These are phyloP conservation scores for Balakata baccata DNA, from an alignment of 345 rosid species.

Conservation along the genomic window DNA sequence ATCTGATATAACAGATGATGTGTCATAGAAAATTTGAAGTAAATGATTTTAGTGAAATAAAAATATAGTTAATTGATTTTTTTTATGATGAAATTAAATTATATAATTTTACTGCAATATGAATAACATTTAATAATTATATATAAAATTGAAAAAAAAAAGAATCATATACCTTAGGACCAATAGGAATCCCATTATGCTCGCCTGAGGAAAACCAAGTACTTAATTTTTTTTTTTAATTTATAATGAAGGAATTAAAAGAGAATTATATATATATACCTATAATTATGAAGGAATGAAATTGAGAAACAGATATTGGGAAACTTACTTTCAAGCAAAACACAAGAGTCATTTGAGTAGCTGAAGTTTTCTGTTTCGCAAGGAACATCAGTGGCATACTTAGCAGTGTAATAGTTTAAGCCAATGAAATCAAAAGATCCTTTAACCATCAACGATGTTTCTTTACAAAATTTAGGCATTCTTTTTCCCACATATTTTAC, in stretches of 20 bases:
- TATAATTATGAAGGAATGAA: not conserved
- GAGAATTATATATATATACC: not conserved
- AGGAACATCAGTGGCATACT: not conserved
- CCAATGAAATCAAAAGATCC: constrained; percentile 19
- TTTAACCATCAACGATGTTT: constrained; percentile 6
- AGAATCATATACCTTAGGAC: constrained; percentile 48
- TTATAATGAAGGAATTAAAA: not conserved
- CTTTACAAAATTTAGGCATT: constrained; percentile 1
- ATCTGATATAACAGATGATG: too few species aligned
- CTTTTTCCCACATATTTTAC: constrained; percentile 1
- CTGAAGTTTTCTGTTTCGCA: not conserved
- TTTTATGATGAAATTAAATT: too few species aligned
- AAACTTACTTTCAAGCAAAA: not conserved
- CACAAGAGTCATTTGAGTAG: constrained; percentile 6
- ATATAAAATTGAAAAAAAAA: too few species aligned
- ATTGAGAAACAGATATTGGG: not conserved
- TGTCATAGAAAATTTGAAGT: too few species aligned
- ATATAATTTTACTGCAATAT: too few species aligned
- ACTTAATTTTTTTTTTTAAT: not conserved
- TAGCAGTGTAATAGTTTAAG: constrained; percentile 8
- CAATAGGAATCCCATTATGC: constrained; percentile 43
- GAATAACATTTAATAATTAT: too few species aligned
- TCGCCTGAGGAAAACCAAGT: constrained; percentile 17
- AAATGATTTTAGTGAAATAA: too few species aligned
- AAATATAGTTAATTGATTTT: too few species aligned